Evolutionary conservation across 352 stramenopile genomes (phyloP).

Genomic region (Globisporangium cylindrosporum): DNA sequence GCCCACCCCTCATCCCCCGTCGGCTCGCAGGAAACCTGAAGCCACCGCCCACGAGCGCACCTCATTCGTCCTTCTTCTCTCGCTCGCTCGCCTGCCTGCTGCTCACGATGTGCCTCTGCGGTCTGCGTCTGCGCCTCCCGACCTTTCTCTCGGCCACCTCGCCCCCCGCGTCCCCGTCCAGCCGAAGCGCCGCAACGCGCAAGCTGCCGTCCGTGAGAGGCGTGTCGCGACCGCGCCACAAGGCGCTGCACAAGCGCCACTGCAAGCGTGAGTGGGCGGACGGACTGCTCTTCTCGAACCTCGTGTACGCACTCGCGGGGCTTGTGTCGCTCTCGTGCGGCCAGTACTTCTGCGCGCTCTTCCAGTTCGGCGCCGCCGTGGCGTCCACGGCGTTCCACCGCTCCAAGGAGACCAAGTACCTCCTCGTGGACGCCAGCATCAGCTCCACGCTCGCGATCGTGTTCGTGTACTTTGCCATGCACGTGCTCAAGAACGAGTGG

Average conservation of each 20-base stretch:
- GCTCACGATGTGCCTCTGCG: slow-evolving; percentile 33
- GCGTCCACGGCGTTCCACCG: slow-evolving; percentile 79
- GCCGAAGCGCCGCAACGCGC: slow-evolving; percentile 20
- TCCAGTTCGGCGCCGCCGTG: slow-evolving; percentile 68
- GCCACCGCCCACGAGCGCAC: neutral
- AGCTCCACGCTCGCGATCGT: slow-evolving; percentile 67
- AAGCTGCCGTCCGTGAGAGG: slow-evolving; percentile 29
- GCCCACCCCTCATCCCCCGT: neutral
- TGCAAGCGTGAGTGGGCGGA: slow-evolving; percentile 65
- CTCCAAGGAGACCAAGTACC: slow-evolving; percentile 81
- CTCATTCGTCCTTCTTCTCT: neutral
- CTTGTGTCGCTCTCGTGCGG: slow-evolving; percentile 67
- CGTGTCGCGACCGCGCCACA: slow-evolving; percentile 31
- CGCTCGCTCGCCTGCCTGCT: neutral
- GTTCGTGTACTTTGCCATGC: slow-evolving; percentile 64
- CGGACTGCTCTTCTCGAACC: slow-evolving; percentile 79
- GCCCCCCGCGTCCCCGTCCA: slow-evolving; percentile 12
- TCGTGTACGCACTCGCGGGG: slow-evolving; percentile 68
- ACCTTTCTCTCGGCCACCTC: slow-evolving; percentile 18
- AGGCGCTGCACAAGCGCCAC: slow-evolving; percentile 23
- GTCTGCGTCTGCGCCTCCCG: slow-evolving; percentile 24
- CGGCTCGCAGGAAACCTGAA: neutral
- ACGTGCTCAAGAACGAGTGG: slow-evolving; percentile 70
- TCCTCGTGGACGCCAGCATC: slow-evolving; percentile 75
- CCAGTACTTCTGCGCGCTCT: slow-evolving; percentile 68